Conservation (phyloP, 192 early-diverging fungal species). For the Lunasporangiospora selenospora region DNA sequence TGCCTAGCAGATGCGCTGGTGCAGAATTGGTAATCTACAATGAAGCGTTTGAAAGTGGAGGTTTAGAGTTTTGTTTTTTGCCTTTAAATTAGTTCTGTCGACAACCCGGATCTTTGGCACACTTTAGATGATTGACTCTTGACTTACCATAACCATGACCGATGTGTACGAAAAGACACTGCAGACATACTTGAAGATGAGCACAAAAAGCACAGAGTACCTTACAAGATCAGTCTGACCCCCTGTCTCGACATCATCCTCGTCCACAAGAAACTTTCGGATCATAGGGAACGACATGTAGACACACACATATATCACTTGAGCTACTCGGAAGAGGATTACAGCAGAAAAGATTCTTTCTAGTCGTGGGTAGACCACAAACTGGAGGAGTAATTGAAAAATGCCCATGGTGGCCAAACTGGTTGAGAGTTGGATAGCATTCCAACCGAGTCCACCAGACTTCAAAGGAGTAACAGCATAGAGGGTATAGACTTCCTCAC, state of each 20-base stretch:
- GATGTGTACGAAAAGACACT: slow-evolving; percentile 53
- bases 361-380: slow-evolving; percentile 53
- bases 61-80: no score
- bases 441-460: slow-evolving; percentile 55
- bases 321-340: slow-evolving; percentile 36
- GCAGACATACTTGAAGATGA: slow-evolving; percentile 29
- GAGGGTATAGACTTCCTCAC: slow-evolving; percentile 59
- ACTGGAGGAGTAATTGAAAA: slow-evolving; percentile 50
- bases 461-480: slow-evolving; percentile 45
- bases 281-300: slow-evolving; percentile 53
- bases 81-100: no score
- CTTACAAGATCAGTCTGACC: slow-evolving; percentile 5
- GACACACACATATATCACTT: slow-evolving; percentile 39
- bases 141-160: slow-evolving; percentile 61
- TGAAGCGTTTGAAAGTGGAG: no score
- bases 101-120: no score
- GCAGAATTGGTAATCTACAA: slow-evolving; percentile 60
- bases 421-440: slow-evolving; percentile 48
- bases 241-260: slow-evolving; percentile 11
- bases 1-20: slow-evolving; percentile 53
- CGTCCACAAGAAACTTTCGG: slow-evolving; percentile 18
- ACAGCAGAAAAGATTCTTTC: slow-evolving; percentile 37
- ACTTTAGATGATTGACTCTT: no score
- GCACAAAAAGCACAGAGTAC: slow-evolving; percentile 3
- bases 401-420: slow-evolving; percentile 52